Conservation (phyloP, 768 basidiomycete species). For the Tricholoma hemisulphureum region DNA sequence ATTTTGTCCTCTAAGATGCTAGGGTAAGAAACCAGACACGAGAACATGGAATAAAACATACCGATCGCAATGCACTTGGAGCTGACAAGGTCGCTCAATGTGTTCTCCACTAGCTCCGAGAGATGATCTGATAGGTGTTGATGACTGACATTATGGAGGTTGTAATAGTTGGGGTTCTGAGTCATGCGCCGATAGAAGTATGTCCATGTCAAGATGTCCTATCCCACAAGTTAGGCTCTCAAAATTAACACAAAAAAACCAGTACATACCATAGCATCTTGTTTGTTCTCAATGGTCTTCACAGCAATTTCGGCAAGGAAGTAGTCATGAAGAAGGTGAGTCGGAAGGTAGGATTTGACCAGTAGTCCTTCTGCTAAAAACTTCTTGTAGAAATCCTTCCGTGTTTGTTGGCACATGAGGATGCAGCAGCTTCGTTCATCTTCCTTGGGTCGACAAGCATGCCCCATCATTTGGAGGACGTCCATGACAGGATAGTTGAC, state of each 20-base stretch:
- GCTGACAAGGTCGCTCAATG: slow-evolving; percentile 84
- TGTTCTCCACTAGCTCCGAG: slow-evolving; percentile 93
- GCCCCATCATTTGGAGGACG: slow-evolving; percentile 98
- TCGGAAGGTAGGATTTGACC: slow-evolving; percentile 92
- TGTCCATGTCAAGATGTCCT: slow-evolving; percentile 98
- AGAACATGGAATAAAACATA: slow-evolving; percentile 26
- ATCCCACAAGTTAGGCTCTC: background rate
- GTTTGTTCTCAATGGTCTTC: slow-evolving; percentile 99
- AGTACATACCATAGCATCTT: slow-evolving; percentile 79
- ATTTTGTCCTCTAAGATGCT: slow-evolving; percentile 83
- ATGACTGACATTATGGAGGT: slow-evolving; percentile 91
- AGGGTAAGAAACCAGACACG: background rate
- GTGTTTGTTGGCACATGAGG: slow-evolving; percentile 94
- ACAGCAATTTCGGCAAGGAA: slow-evolving; percentile 98
- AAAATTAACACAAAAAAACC: background rate
- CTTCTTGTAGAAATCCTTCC: slow-evolving; percentile 99
- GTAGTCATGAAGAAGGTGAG: slow-evolving; percentile 90
- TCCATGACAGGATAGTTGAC: slow-evolving; percentile 98
- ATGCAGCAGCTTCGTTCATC: slow-evolving; percentile 93
- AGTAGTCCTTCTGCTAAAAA: slow-evolving; percentile 97
- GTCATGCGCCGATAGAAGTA: slow-evolving; percentile 98
- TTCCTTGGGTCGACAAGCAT: slow-evolving; percentile 87
- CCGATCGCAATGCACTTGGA: slow-evolving; percentile 95
- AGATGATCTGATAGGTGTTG: slow-evolving; percentile 94
- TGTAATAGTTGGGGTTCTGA: slow-evolving; percentile 95